phyloP scores from a whole-genome alignment of 495 filamentous ascomycete genomes.

The Talaromyces nanjingensis region DNA sequence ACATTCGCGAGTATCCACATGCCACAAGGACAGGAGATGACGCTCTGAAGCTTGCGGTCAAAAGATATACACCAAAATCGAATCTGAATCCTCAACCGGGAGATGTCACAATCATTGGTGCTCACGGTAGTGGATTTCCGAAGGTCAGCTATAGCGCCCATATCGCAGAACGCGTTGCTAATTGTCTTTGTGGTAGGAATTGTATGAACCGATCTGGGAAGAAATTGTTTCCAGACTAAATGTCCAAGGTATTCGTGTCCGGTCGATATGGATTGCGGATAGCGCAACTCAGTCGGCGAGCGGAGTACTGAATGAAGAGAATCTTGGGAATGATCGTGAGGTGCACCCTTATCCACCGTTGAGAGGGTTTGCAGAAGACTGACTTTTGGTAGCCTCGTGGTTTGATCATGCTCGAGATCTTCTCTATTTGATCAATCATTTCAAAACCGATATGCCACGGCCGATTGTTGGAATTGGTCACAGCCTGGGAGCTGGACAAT shows the following conservation, averaged over 20 bases:
- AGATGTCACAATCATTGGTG: conserved; percentile 65
- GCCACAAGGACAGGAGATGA: conserved; percentile 49
- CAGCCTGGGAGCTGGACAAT: conserved; percentile 53
- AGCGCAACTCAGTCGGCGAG: conserved; percentile 58
- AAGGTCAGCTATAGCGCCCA: conserved; percentile 40
- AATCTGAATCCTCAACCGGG: conserved; percentile 47
- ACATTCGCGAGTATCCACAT: conserved; percentile 55
- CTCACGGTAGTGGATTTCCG: conserved; percentile 68
- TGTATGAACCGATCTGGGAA: conserved; percentile 76
- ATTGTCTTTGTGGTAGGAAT: conserved; percentile 39
- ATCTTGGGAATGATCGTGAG: conserved; percentile 60
- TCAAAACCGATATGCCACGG: conserved; percentile 63
- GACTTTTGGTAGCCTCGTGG: conserved; percentile 41
- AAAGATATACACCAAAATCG: conserved; percentile 61
- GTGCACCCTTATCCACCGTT: too few species aligned
- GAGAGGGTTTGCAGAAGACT: too few species aligned
- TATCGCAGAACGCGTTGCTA: not conserved
- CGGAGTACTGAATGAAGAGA: conserved; percentile 59
- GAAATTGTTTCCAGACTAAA: conserved; percentile 38
- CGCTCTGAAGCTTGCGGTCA: conserved; percentile 54
- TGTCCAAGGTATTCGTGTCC: conserved; percentile 44
- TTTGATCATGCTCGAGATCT: conserved; percentile 71
- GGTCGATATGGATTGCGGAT: conserved; percentile 72
- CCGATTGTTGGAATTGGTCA: conserved; percentile 68
- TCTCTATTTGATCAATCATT: conserved; percentile 66